These are phyloP conservation scores for Rhytidhysteron rufulum DNA, from an alignment of 2,329 filamentous ascomycete species.

Conservation along the genomic window DNA sequence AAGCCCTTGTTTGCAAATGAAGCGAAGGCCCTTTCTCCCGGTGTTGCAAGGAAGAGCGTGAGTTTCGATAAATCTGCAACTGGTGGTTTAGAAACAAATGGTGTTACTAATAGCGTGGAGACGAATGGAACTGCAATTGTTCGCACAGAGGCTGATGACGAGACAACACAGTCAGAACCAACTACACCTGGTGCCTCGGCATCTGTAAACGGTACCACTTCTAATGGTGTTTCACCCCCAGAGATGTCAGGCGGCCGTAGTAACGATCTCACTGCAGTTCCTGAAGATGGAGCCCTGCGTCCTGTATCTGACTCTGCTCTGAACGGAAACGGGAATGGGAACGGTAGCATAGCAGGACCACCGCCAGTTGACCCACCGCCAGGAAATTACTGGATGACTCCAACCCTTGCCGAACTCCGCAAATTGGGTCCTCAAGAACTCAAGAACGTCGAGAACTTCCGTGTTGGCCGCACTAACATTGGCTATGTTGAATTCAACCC, in stretches of 20 bases:
- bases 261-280: conserved; percentile 74
- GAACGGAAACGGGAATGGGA: conserved; percentile 18
- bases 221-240: conserved; percentile 40
- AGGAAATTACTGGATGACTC: conserved; percentile 85
- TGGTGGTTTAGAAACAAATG: conserved; percentile 32
- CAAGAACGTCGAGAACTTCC: conserved; percentile 68
- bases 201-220: conserved; percentile 32
- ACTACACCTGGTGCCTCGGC: conserved; percentile 57
- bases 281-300: conserved; percentile 60
- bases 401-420: conserved; percentile 68
- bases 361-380: conserved; percentile 49
- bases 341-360: conserved; percentile 16
- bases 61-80: conserved; percentile 71
- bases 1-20: conserved; percentile 52
- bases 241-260: conserved; percentile 71
- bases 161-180: conserved; percentile 56
- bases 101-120: conserved; percentile 38
- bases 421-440: conserved; percentile 78
- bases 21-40: conserved; percentile 44
- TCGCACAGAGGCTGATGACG: conserved; percentile 46
- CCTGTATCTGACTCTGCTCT: conserved; percentile 28
- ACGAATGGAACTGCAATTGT: conserved; percentile 49
- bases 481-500: conserved; percentile 74
- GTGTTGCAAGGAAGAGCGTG: conserved; percentile 72
- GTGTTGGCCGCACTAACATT: conserved; percentile 76